phyloP scores from a whole-genome alignment of 441 rosid species.

The Biscutella laevigata region DNA sequence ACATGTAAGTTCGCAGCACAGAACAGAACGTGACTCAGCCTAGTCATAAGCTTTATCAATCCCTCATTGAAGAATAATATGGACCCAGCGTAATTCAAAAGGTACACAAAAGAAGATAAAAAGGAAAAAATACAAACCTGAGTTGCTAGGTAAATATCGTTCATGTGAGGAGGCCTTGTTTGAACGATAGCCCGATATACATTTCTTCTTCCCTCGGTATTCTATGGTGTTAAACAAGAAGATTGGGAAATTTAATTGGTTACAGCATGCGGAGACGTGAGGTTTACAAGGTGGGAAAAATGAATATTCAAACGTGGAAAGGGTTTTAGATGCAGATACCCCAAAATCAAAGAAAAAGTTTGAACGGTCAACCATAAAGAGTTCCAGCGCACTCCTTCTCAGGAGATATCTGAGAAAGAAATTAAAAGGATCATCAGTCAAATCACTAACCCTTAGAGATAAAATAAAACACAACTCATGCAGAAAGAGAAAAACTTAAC shows the following conservation, averaged over 20 bases:
- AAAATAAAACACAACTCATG: too few relatives aligned
- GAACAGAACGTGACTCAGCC: slow-evolving; percentile 8
- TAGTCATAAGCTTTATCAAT: slow-evolving; percentile 6
- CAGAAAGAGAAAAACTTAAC: too few relatives aligned
- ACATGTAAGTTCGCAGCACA: slow-evolving; percentile 20
- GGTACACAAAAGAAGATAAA: slow-evolving; percentile 3
- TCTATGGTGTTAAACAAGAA: slow-evolving; percentile 36
- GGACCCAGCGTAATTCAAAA: slow-evolving; percentile 15
- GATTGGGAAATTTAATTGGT: slow-evolving; percentile 16
- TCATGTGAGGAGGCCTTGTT: slow-evolving; percentile 80
- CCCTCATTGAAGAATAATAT: slow-evolving; percentile 1
- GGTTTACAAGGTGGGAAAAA: slow-evolving; percentile 13
- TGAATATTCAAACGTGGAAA: slow-evolving; percentile 10
- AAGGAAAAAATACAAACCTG: slow-evolving; percentile 57
- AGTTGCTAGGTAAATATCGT: slow-evolving; percentile 89
- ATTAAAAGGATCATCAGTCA: slow-evolving; percentile 17
- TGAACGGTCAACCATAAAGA: slow-evolving; percentile 95
- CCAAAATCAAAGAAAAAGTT: slow-evolving; percentile 97
- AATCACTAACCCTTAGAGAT: not conserved
- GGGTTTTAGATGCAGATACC: slow-evolving; percentile 43
- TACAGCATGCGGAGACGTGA: slow-evolving; percentile 9
- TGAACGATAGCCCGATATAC: slow-evolving; percentile 96
- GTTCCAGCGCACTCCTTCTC: slow-evolving; percentile 96
- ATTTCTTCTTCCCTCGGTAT: slow-evolving; percentile 79
- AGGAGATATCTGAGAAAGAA: slow-evolving; percentile 63